These are phyloP conservation scores for Meira nashicola DNA, from an alignment of 1,284 basidiomycete species.

Conservation along the genomic window DNA sequence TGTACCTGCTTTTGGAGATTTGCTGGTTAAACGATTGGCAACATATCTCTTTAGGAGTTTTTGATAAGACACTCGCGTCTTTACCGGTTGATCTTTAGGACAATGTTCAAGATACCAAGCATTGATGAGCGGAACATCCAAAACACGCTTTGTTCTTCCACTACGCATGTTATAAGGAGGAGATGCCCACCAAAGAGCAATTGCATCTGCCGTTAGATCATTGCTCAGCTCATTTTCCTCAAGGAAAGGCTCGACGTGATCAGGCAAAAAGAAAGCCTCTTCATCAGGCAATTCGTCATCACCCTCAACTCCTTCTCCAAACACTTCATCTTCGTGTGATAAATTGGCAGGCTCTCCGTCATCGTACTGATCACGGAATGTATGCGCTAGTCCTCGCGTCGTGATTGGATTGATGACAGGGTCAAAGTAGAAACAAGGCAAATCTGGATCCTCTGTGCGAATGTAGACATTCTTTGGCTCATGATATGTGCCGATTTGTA, in stretches of 20 bases:
- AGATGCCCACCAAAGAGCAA: constrained; percentile 97
- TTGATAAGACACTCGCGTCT: constrained; percentile 98
- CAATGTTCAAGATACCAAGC: constrained; percentile 94
- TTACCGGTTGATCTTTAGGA: constrained; percentile 90
- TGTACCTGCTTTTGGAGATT: constrained; percentile 89
- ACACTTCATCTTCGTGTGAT: constrained; percentile 84
- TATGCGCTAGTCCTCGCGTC: constrained; percentile 32
- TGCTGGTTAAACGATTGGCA: constrained; percentile 82
- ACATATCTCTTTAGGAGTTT: constrained; percentile 96
- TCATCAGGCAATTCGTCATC: constrained; percentile 57
- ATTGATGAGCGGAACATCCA: constrained; percentile 93
- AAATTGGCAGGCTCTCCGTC: constrained; percentile 58
- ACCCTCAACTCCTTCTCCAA: constrained; percentile 72
- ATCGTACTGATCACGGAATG: constrained; percentile 37
- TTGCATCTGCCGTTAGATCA: constrained; percentile 90
- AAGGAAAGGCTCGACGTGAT: constrained; percentile 76
- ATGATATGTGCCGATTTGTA: constrained; percentile 87
- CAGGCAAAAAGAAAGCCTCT: constrained; percentile 82
- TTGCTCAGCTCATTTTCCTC: constrained; percentile 75
- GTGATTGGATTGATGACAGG: constrained; percentile 76
- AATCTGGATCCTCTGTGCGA: constrained; percentile 94
- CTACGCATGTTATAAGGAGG: constrained; percentile 91
- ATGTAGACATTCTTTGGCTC: constrained; percentile 96
- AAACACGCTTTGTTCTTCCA: constrained; percentile 84
- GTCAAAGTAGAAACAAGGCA: constrained; percentile 99